Base-by-base conservation (phyloP, 1,284 basidiomycete species). In the Moniliella sp. region DNA sequence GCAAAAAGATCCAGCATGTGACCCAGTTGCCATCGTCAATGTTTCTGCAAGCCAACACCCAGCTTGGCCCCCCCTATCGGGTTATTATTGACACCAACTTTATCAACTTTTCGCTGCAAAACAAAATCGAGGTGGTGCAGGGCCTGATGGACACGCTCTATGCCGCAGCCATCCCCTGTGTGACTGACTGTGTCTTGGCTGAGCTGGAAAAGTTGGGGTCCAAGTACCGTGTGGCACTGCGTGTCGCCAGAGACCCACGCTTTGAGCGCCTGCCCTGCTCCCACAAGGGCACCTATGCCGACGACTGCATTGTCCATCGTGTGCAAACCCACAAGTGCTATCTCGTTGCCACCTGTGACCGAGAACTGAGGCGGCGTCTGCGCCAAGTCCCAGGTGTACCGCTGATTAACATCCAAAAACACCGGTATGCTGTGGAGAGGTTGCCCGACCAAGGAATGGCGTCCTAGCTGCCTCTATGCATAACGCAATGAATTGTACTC, bases 141-240 rank as follows among this genome's bases (percentile, higher is more conserved):
- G 84, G 82, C 10, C 94, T 99, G 91, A 94, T 97, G 86, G 91
- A 97, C 61, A 93, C 86, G 51, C 66, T 99, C 9, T 94, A 82
- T 63, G 91, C 91, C n/a, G 94, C 97, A 66, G 86, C 82, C 60
- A 94, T 94, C 48, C 91, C 91, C 0, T 94, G 86, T 50, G 81
- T 99, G 16, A 93, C 91, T 12, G 86, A 93, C 60, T 99, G 91
- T 53, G 91, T 97, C 5, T 76, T 97, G 66, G 86, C 84, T 3
- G 91, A 99, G 61, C 65, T 99, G 50, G 91, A 99, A 63, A 94
- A 94, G 64, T 66, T 99, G 3, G 91, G 91, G 0, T 83, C 84
- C 31, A 77, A 82, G 50, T 99, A 93, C 63, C 74, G 91, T 16
- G 74, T 97, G 17, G 91, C 91, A 4, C 67, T 99, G 54, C 84